These are phyloP conservation scores for Nyctanthes arbortristis DNA, from an alignment of 257 asterid genomes.

Conservation along the genomic window DNA sequence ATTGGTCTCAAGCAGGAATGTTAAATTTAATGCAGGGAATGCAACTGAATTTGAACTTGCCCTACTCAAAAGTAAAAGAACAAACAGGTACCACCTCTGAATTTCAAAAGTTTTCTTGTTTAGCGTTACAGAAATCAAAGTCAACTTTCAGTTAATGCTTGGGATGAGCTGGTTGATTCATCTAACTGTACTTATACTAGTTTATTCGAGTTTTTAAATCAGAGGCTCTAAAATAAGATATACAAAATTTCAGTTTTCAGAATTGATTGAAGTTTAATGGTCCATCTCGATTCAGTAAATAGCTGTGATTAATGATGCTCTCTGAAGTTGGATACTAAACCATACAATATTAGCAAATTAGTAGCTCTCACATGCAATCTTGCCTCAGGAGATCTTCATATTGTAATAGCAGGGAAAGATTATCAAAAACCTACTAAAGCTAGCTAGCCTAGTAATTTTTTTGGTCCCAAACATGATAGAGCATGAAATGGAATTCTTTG, in stretches of 20 bases:
- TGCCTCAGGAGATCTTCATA: too few species aligned
- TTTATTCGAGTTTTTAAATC: neutral
- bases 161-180: neutral
- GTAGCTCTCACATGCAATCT: constrained; percentile 16
- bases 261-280: neutral
- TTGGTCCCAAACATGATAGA: neutral
- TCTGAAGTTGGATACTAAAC: neutral
- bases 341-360: neutral
- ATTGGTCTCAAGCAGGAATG: neutral
- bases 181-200: neutral
- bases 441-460: neutral
- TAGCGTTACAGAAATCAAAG: neutral
- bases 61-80: neutral
- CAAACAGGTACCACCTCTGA: neutral
- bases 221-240: neutral
- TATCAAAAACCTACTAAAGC: neutral
- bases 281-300: neutral
- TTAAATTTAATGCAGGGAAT: too few species aligned
- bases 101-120: neutral
- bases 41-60: too few species aligned
- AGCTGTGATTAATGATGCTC: neutral
- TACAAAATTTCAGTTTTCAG: neutral
- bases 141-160: neutral
- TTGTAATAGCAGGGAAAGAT: neutral
- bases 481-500: neutral